Conservation (phyloP, 2,329 filamentous ascomycete genomes). For the Paramyrothecium sp. region DNA sequence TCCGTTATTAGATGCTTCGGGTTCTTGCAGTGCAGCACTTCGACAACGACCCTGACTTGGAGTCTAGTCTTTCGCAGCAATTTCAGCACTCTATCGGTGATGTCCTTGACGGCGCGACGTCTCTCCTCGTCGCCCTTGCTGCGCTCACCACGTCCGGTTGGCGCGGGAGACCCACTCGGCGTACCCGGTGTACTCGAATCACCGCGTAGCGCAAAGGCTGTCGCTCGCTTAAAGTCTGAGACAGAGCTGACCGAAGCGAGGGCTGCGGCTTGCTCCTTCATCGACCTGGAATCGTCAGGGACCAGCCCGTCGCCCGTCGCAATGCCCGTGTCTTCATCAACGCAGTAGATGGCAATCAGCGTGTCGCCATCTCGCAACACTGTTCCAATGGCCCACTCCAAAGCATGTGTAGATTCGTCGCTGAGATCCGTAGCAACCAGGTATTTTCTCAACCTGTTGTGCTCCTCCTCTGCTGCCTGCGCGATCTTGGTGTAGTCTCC, state of each 20-base stretch:
- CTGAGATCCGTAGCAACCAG: slow-evolving; percentile 94
- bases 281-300: slow-evolving; percentile 71
- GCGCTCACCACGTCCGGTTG: slow-evolving; percentile 45
- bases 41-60: slow-evolving; percentile 89
- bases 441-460: slow-evolving; percentile 81
- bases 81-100: slow-evolving; percentile 81
- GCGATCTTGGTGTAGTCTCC: slow-evolving; percentile 80
- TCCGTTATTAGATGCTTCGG: slow-evolving; percentile 95
- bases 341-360: slow-evolving; percentile 86
- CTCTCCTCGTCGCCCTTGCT: slow-evolving; percentile 74
- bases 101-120: slow-evolving; percentile 74
- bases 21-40: slow-evolving; percentile 98
- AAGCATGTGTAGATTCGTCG: slow-evolving; percentile 88
- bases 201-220: slow-evolving; percentile 22
- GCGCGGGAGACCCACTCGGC: slow-evolving; percentile 41
- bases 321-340: slow-evolving; percentile 81
- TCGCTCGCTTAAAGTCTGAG: slow-evolving; percentile 28
- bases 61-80: slow-evolving; percentile 86
- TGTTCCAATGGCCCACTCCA: slow-evolving; percentile 97
- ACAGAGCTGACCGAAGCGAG: slow-evolving; percentile 57
- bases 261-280: slow-evolving; percentile 72
- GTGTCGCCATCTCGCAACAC: slow-evolving; percentile 94
- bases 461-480: slow-evolving; percentile 74
- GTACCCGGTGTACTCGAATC: slow-evolving; percentile 35
- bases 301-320: slow-evolving; percentile 50